These are phyloP conservation scores for Copromyces sp. DNA, from an alignment of 495 filamentous ascomycete species.

Conservation along the genomic window DNA sequence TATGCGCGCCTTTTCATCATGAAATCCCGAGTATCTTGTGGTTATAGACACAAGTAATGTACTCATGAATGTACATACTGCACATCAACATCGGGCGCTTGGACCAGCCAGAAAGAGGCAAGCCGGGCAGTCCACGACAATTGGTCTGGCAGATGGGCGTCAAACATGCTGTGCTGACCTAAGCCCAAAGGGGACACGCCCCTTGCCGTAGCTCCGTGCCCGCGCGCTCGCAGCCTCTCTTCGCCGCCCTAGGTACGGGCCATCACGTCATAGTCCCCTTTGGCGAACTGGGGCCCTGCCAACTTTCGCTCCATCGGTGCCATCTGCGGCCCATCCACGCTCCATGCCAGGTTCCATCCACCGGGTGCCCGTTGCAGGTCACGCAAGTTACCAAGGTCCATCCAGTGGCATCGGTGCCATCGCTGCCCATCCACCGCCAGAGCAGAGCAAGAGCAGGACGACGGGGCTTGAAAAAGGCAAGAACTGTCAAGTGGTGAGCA, in stretches of 20 bases:
- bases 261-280: constrained; percentile 24
- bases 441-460: neutral
- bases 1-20: neutral
- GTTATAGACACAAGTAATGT: too few relatives aligned
- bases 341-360: neutral
- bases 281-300: constrained; percentile 14
- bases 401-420: neutral
- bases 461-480: neutral
- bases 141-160: neutral
- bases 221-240: constrained; percentile 4
- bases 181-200: neutral
- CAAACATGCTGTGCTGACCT: neutral
- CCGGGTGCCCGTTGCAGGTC: neutral
- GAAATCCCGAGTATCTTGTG: neutral
- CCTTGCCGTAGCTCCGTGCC: neutral
- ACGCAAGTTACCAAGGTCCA: neutral
- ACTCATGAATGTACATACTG: too few relatives aligned
- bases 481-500: neutral
- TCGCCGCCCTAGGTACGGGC: constrained; percentile 1
- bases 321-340: neutral
- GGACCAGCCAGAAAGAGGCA: neutral
- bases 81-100: neutral
- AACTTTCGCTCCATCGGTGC: constrained; percentile 11
- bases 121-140: neutral
- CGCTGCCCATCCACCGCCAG: neutral